Percentiles rank a stretch among this genome's conserved stretches.
Conservation (phyloP, 768 basidiomycete species). For the Psilocybe sp. region DNA sequence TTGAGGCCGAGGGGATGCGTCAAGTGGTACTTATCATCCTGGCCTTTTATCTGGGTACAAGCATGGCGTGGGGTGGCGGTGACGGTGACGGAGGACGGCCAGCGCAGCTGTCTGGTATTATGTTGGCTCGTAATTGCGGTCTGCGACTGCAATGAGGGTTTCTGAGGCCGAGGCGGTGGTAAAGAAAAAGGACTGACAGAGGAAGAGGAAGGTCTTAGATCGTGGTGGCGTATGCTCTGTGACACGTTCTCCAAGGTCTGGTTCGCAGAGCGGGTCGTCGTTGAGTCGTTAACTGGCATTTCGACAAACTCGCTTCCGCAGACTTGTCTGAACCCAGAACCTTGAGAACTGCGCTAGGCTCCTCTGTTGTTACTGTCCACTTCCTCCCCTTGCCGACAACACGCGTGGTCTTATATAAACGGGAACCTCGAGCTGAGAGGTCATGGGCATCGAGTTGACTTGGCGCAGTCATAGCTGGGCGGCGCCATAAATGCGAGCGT, state of each 20-base stretch:
- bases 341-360: neutral
- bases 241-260: slow-evolving; percentile 1
- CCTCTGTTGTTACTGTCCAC: neutral
- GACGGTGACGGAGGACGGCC: slow-evolving; percentile 26
- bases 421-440: no score
- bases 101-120: slow-evolving; percentile 13
- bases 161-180: neutral
- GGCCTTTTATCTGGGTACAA: slow-evolving; percentile 67
- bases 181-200: no score
- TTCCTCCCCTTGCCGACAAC: slow-evolving; percentile 2
- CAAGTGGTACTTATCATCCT: slow-evolving; percentile 48
- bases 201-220: no score
- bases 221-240: neutral
- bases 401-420: no score
- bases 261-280: neutral
- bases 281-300: neutral
- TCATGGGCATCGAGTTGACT: no score
- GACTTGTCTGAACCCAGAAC: neutral
- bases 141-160: neutral
- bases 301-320: neutral
- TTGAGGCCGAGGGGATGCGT: slow-evolving; percentile 42
- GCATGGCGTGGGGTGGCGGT: slow-evolving; percentile 66
- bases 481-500: slow-evolving; percentile 1
- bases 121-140: no score
- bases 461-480: neutral